Evolutionary conservation across 352 stramenopile species (phyloP), one percentile per base, ranked within the genome.

Genomic region (Phytopythium oedochilum): DNA sequence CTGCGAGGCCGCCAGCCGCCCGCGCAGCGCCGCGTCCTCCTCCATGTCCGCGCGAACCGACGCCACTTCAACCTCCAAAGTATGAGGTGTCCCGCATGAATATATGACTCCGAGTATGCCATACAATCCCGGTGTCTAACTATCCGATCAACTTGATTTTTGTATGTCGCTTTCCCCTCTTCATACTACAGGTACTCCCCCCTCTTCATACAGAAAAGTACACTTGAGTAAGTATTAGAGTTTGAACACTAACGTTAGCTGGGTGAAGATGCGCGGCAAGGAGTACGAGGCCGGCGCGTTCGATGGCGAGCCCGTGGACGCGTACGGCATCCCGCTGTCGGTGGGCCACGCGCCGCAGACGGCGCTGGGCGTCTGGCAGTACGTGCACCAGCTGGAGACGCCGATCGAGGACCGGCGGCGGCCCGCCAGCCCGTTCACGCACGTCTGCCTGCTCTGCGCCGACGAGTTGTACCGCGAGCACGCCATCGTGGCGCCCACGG

Each of bases 401-500:
- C 68, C 68, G 10, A 25, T 68, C 7, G 26, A 52, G 11, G 67
- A 75, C 55, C 36, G 47, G 4, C 63, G 59, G 23, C 63, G 28
- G 7, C 3, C 40, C 14, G 57, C 60, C 18, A 57, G 58, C 22
- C 64, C 64, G 25, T 47, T 63, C 43, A 75, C 68, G 26, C 68
- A 75, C 55, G 64, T 75, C 25, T 75, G 68, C 42, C 23, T 75
- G 18, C 42, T 75, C 25, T 75, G 68, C 42, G 34, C 64, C 2
- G 52, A 53, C 9, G 32, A 49, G 8, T 47, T 64, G 2, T 60
- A 50, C 0, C 6, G 58, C 17, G 60, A 53, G 20, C 17, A 38
- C 9, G 57, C 42, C 2, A 15, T 28, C 9, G 66, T 55, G 52
- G 51, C 36, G 17, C n/a, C 35, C 2, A 1, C 34, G 17, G 60